phyloP scores from a whole-genome alignment of 2,329 filamentous ascomycete genomes.

The Hypoxylon sp. region DNA sequence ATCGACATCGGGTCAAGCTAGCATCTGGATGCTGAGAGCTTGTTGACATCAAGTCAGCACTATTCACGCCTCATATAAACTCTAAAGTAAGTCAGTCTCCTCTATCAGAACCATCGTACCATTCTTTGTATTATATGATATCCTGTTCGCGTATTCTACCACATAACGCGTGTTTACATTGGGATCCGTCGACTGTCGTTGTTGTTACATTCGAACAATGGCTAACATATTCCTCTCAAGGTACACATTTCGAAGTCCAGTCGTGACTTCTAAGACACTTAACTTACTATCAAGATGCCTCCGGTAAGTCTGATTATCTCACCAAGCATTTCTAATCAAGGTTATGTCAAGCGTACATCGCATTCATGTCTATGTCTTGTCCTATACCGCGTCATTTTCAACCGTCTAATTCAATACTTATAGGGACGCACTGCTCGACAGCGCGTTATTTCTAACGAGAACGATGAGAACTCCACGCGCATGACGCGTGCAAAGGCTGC shows the following conservation, averaged over 20 bases:
- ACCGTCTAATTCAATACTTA: slow-evolving; percentile 26
- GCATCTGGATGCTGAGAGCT: slow-evolving; percentile 37
- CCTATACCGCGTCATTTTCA: slow-evolving; percentile 21
- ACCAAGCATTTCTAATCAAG: background rate
- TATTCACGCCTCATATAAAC: slow-evolving; percentile 7
- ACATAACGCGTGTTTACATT: slow-evolving; percentile 35
- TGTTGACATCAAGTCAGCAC: slow-evolving; percentile 46
- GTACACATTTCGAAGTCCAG: slow-evolving; percentile 12
- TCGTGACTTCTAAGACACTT: slow-evolving; percentile 27
- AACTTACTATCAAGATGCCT: slow-evolving; percentile 54
- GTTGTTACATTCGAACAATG: slow-evolving; percentile 6
- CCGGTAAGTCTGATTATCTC: slow-evolving; percentile 54
- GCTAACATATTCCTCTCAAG: slow-evolving; percentile 25
- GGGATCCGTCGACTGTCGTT: slow-evolving; percentile 2
- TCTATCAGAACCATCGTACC: background rate
- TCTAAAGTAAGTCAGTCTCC: slow-evolving; percentile 1
- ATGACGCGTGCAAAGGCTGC: slow-evolving; percentile 94
- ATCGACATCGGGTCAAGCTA: slow-evolving; percentile 22
- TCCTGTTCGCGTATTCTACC: background rate
- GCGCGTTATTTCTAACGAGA: slow-evolving; percentile 88
- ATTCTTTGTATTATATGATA: background rate
- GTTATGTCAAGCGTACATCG: background rate
- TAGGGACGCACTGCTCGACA: slow-evolving; percentile 79
- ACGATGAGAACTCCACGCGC: slow-evolving; percentile 94
- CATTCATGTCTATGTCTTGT: background rate